Evolutionary conservation across 805 yeast species (phyloP), one percentile per base, ranked within the genome.

Genomic region (Torulaspora franciscae): DNA sequence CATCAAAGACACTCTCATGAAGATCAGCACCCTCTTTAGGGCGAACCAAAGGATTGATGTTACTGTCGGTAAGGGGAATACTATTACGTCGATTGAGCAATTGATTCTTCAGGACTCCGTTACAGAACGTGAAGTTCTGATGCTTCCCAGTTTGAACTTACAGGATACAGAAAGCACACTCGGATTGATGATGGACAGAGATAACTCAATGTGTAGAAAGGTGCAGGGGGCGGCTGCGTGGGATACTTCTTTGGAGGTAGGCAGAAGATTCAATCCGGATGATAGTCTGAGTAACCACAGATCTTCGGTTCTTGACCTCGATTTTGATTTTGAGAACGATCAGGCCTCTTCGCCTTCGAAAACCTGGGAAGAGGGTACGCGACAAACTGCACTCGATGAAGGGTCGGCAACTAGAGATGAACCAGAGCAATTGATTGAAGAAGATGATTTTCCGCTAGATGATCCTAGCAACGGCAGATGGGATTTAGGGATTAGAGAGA

Each of bases 21-120:
- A 80, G 55, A 70, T 89, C 58, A 85, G 84, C 58, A 75, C 83
- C 28, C 76, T 86, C 2, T 84, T 86, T 64, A 70, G 63, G 43
- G 62, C 74, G 6, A 70, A 62, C 33, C 56, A 66, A 5, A 64
- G 70, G 46, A 67, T 75, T 10, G 79, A 81, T 35, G 78, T 80
- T 37, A 67, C 83, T 15, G 78, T 85, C 2, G 74, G 76, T 1
- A 79, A 74, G 52, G 73, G 79, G 13, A 83, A 85, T 2, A 76
- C 81, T 10, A 69, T 83, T 25, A 68, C 82, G 1, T 80, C 80
- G 23, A 70, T 84, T 27, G 74, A 75, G 25, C 76, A 75, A 33
- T 71, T 85, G 38, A 76, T 81, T 1, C 70, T 89, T 53, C 80
- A 75, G 56, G 95, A 89, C 65, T 85, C 86, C 14, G 82, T 88